Base-by-base conservation (phyloP, 352 stramenopile genomes). In the Pythium phragmitis region DNA sequence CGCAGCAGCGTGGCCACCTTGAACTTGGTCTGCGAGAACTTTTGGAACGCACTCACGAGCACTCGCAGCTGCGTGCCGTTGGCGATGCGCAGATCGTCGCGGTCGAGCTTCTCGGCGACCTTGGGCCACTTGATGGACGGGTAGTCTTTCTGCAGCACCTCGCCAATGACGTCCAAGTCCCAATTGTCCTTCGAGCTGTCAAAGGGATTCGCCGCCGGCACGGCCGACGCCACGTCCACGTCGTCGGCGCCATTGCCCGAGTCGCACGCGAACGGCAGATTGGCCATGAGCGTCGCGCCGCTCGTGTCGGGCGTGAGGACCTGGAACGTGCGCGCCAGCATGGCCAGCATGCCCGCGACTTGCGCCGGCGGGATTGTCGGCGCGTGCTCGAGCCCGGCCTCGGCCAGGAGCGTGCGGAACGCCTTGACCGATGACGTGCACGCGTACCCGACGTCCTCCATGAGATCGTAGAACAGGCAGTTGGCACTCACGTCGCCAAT, bases 361-460 rank as follows among this genome's bases (percentile, higher is more conserved):
- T 97, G 88, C 2, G 79, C 76, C 19, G 89, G 86, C 12, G 91
- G 85, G 55, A 97, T 93, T 16, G 83, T 92, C 36, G 85, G 78
- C 1, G 87, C 82, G 19, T 94, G 88, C 19, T 79, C 75, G 5
- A 96, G 65, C 4, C 88, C 88, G 30, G 88, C 89, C 63, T 97
- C 88, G 4, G 81, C 80, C 53, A 95, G 64, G 21, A 96, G 76
- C 52, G 85, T 89, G 17, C 89, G 87, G 65, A 97, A 94, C 16
- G 86, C 74, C 57, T 89, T 80, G 8, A 85, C 49, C 17, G 77
- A 91, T 30, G 87, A 82, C 55, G 88, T 96, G 61, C 81, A 91
- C 47, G 81, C 79, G 68, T 96, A 95, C 8, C 90, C 90, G 14
- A 97, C 86, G 47, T 97, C 90, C 66, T 94, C 87, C 87, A 97